Conservation (phyloP, 768 basidiomycete species). For the Chalciporus sphaerocephalus region DNA sequence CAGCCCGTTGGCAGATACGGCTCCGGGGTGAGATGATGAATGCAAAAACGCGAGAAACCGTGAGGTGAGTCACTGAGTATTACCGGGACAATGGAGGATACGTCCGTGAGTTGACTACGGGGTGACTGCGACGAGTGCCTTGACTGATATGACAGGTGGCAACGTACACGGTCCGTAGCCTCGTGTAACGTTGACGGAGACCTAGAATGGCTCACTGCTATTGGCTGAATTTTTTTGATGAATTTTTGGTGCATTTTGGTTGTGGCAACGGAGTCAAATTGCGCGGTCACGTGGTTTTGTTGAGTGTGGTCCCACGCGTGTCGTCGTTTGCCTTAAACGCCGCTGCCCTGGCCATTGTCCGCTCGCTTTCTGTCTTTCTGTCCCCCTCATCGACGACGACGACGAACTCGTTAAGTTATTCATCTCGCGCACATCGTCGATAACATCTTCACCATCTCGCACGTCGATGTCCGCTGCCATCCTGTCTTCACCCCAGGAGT, state of each 20-base stretch:
- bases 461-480: constrained; percentile 22
- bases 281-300: constrained; percentile 33
- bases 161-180: constrained; percentile 20
- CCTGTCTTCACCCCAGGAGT: constrained; percentile 32
- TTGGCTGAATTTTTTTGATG: no score
- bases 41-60: background rate
- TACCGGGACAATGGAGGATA: background rate
- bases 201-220: background rate
- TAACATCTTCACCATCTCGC: constrained; percentile 8
- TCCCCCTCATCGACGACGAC: constrained; percentile 17
- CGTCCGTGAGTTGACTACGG: background rate
- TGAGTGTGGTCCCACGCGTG: constrained; percentile 32
- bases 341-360: constrained; percentile 9
- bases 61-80: no score
- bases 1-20: background rate
- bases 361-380: constrained; percentile 14
- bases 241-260: no score
- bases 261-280: constrained; percentile 19
- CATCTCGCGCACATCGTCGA: constrained; percentile 4
- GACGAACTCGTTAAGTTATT: constrained; percentile 20
- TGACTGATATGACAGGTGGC: background rate
- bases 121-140: constrained; percentile 2
- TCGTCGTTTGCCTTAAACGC: constrained; percentile 27
- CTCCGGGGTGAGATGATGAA: background rate
- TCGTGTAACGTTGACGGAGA: constrained; percentile 33